Evolutionary conservation across 176 grass and related monocot species (phyloP).

Genomic region (Zea luxurians): DNA sequence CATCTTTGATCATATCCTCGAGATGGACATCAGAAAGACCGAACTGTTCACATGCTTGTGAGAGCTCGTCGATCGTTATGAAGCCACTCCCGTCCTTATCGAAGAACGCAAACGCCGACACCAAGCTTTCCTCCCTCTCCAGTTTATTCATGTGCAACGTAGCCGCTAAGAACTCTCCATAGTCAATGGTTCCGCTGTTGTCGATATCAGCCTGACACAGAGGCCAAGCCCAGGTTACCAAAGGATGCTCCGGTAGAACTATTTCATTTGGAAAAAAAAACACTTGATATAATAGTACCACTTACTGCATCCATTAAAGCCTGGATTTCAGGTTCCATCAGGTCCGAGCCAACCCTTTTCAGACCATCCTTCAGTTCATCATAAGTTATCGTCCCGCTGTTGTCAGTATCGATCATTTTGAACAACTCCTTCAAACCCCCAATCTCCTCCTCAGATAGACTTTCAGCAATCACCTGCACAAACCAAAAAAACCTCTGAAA

Average conservation of each 20-base stretch:
- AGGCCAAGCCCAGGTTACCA: background rate
- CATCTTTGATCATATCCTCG: slow-evolving; percentile 94
- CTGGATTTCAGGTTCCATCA: slow-evolving; percentile 58
- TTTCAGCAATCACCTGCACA: slow-evolving; percentile 91
- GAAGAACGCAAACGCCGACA: slow-evolving; percentile 52
- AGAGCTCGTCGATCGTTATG: slow-evolving; percentile 55
- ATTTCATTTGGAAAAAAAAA: too few species aligned
- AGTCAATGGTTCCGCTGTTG: slow-evolving; percentile 47
- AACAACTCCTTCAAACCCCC: slow-evolving; percentile 55
- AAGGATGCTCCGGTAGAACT: too few species aligned
- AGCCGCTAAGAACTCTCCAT: slow-evolving; percentile 57
- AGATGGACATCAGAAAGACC: slow-evolving; percentile 83
- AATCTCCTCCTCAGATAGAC: slow-evolving; percentile 91
- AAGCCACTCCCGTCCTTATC: slow-evolving; percentile 61
- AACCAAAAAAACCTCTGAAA: slow-evolving; percentile 19
- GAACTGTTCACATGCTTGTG: slow-evolving; percentile 64
- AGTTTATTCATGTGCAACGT: slow-evolving; percentile 69
- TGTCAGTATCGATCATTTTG: slow-evolving; percentile 34
- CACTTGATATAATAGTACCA: too few species aligned
- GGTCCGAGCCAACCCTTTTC: slow-evolving; percentile 55
- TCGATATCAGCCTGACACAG: slow-evolving; percentile 38
- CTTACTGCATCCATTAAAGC: slow-evolving; percentile 60
- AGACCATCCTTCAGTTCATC: slow-evolving; percentile 61
- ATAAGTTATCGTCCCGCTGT: slow-evolving; percentile 57
- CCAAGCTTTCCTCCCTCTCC: slow-evolving; percentile 56